These are phyloP conservation scores for Apiospora rasikravindrae DNA, from an alignment of 2,329 filamentous ascomycete species.

Conservation along the genomic window DNA sequence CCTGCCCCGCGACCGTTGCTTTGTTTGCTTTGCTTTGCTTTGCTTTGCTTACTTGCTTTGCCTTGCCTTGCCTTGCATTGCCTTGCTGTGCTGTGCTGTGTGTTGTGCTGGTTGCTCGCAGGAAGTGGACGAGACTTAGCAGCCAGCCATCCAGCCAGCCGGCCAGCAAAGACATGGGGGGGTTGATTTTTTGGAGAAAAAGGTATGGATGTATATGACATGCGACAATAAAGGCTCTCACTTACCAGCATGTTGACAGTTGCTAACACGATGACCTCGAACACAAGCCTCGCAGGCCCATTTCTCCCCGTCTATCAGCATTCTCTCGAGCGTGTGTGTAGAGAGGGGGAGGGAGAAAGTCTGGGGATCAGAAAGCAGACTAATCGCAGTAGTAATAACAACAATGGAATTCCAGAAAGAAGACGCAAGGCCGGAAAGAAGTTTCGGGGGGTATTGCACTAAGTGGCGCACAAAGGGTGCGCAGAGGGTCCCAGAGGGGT, in stretches of 20 bases:
- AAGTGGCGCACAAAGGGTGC: conserved; percentile 12
- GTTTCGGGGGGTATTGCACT: conserved; percentile 1
- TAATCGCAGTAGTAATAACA: conserved; percentile 15
- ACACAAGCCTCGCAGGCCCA: conserved; percentile 98
- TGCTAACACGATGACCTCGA: conserved; percentile 97
- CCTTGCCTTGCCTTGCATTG: not conserved
- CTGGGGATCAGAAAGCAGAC: conserved; percentile 14
- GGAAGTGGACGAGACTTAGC: not conserved
- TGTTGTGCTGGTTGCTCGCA: not conserved
- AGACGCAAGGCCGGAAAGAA: conserved; percentile 16
- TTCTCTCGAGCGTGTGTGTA: conserved; percentile 39
- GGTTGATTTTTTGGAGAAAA: conserved; percentile 23
- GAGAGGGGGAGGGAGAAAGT: conserved; percentile 16
- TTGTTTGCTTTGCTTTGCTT: not conserved
- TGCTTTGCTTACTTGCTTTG: not conserved
- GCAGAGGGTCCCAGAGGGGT: conserved; percentile 10
- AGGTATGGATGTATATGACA: conserved; percentile 8
- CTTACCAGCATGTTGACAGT: conserved; percentile 94
- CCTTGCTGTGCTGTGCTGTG: not conserved
- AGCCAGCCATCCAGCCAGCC: not conserved
- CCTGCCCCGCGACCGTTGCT: conserved; percentile 6
- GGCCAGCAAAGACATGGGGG: conserved; percentile 20
- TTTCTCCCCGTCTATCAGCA: conserved; percentile 95
- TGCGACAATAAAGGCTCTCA: conserved; percentile 32
- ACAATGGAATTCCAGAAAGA: conserved; percentile 9